Evolutionary conservation across 176 grass and related monocot species (phyloP), one percentile per base, ranked within the genome.

Genomic region (Phragmites australis): DNA sequence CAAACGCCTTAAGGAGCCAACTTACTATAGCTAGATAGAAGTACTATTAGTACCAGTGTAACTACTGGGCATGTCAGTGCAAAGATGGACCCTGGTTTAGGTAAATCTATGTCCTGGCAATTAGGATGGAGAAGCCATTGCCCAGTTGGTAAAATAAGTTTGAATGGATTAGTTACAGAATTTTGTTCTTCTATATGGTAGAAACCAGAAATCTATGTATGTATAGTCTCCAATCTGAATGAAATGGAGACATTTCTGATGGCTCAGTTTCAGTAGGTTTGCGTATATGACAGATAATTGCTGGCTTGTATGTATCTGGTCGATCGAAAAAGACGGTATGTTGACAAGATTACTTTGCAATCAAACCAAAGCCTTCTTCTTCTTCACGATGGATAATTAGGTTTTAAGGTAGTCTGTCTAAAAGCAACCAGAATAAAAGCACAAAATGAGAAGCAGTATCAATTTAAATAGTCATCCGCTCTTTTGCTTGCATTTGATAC

Each of bases 41-140:
- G 44, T 42, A 74, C 78, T 44, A 62, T 42, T 10, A 37, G 71
- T 76, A 62, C 44, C 23, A 61, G 44, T 70, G 85, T 87, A 81
- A 82, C 78, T 87, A 77, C 62, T 62, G 53, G 76, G 53, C 85
- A 87, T 87, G 78, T 62, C 78, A 76, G 78, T 87, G 78, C 78
- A 31, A 68, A 82, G 71, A 70, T 82, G 85, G 64, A 31, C 74
- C 62, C 50, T 61, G 85, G 78, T 76, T 81, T 69, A 76, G 71
- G 53, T 25, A 37, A 37, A 6, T 30, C 15, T 69, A 15, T 82
- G 34, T 55, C 68, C 54, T 72, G 25, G 17, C 40, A 60, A 42
- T 27, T 61, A 76, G 78, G 71, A 76, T 70, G 71, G 19, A 76
- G 4, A 63, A 76, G 44, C 71, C 85, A 70, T 61, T 23, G 49